These are phyloP conservation scores for Millerago galiae DNA, from an alignment of 805 yeast genomes.

Conservation along the genomic window DNA sequence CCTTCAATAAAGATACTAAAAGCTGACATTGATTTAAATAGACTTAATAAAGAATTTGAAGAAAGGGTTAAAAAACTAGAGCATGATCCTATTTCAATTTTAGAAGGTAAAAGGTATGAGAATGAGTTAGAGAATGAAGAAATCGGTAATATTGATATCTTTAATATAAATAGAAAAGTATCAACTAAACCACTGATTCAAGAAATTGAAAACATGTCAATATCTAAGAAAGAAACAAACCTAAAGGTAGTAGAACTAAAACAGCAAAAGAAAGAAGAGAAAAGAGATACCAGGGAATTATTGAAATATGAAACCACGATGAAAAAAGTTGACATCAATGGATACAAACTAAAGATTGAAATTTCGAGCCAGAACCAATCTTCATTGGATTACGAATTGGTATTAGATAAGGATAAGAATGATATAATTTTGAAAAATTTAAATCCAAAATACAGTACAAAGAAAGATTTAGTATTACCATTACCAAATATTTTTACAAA, in stretches of 20 bases:
- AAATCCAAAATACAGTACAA: slow-evolving; percentile 20
- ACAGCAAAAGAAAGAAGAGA: not conserved
- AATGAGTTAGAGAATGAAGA: slow-evolving; percentile 21
- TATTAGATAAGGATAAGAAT: slow-evolving; percentile 23
- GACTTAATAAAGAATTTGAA: slow-evolving; percentile 31
- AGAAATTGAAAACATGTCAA: slow-evolving; percentile 38
- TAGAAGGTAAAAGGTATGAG: slow-evolving; percentile 33
- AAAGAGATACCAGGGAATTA: slow-evolving; percentile 3
- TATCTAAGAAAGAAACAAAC: slow-evolving; percentile 1
- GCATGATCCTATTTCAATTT: slow-evolving; percentile 36
- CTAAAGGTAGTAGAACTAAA: not conserved
- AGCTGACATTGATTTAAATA: slow-evolving; percentile 35
- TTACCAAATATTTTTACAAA: slow-evolving; percentile 27
- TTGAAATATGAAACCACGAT: slow-evolving; percentile 24
- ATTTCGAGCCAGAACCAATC: slow-evolving; percentile 27
- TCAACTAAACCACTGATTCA: slow-evolving; percentile 42
- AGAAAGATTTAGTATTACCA: slow-evolving; percentile 29
- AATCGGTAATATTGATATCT: slow-evolving; percentile 17
- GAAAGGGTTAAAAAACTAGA: slow-evolving; percentile 27
- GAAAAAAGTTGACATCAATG: slow-evolving; percentile 22
- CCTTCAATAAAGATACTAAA: slow-evolving; percentile 38
- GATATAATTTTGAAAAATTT: slow-evolving; percentile 27
- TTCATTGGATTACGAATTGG: slow-evolving; percentile 29
- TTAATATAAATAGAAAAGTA: slow-evolving; percentile 2
- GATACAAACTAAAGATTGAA: slow-evolving; percentile 31